These are phyloP conservation scores for Caryocar brasiliense DNA, from an alignment of 441 rosid genomes.

Conservation along the genomic window DNA sequence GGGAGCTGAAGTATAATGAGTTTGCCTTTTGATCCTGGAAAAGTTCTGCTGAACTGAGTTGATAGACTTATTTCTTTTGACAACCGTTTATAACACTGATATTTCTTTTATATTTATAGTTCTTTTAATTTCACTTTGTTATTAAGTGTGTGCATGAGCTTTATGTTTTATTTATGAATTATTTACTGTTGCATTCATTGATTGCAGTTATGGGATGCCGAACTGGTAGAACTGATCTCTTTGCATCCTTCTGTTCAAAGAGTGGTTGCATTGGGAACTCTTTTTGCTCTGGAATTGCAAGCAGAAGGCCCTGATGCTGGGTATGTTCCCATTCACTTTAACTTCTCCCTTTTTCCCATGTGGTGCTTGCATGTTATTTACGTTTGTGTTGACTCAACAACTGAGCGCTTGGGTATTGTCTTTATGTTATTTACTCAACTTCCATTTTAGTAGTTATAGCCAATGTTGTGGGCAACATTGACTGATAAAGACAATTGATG, in stretches of 20 bases:
- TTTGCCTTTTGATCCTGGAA: no score
- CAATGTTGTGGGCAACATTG: background rate
- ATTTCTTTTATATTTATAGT: no score
- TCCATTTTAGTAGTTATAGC: background rate
- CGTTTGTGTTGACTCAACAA: no score
- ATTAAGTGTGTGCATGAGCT: no score
- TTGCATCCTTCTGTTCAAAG: slow-evolving; percentile 62
- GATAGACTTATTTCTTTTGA: no score
- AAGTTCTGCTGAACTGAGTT: no score
- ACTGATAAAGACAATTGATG: background rate
- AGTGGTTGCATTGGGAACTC: slow-evolving; percentile 75
- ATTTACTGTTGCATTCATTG: background rate
- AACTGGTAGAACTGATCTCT: slow-evolving; percentile 53
- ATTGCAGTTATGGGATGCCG: slow-evolving; percentile 75
- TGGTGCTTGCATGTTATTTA: no score
- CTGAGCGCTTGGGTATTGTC: no score
- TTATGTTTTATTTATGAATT: background rate
- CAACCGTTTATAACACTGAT: no score
- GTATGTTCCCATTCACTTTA: slow-evolving; percentile 28
- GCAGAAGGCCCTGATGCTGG: slow-evolving; percentile 61
- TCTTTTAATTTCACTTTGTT: no score
- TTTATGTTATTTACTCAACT: background rate
- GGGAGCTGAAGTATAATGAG: no score
- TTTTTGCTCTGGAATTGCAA: slow-evolving; percentile 65
- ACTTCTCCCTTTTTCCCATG: background rate